Percentiles rank a stretch among this genome's conserved stretches.
Evolutionary conservation across 2,329 filamentous ascomycete species (phyloP).

Genomic region (Epichloe uncinata): DNA sequence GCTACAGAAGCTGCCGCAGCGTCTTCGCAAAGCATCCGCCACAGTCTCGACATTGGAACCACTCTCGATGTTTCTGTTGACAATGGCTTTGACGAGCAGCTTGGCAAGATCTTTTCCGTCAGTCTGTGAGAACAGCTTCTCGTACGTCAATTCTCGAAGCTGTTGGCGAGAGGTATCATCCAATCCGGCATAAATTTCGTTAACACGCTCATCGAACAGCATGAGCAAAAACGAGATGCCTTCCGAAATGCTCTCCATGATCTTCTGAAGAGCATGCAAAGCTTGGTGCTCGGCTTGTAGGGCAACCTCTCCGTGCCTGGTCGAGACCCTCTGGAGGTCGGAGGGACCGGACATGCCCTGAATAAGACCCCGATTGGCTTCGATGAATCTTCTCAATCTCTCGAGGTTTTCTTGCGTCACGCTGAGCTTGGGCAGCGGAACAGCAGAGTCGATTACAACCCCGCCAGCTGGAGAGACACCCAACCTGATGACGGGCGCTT

Average conservation of each 20-base stretch:
- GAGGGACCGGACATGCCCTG: slow-evolving; percentile 88
- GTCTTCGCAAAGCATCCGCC: slow-evolving; percentile 78
- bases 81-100: slow-evolving; percentile 90
- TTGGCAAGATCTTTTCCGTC: slow-evolving; percentile 83
- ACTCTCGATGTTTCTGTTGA: slow-evolving; percentile 93
- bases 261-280: slow-evolving; percentile 68
- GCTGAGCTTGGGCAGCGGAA: slow-evolving; percentile 55
- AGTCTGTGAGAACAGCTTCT: slow-evolving; percentile 68
- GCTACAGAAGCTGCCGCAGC: slow-evolving; percentile 95
- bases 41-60: slow-evolving; percentile 97
- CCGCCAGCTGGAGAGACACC: slow-evolving; percentile 40
- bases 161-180: slow-evolving; percentile 55
- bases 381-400: slow-evolving; percentile 67
- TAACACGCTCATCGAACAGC: slow-evolving; percentile 83
- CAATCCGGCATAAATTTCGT: slow-evolving; percentile 71
- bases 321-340: slow-evolving; percentile 62
- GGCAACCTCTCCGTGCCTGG: slow-evolving; percentile 80
- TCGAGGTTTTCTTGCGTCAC: slow-evolving; percentile 70
- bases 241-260: slow-evolving; percentile 86
- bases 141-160: slow-evolving; percentile 69
- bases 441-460: slow-evolving; percentile 50
- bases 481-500: slow-evolving; percentile 54
- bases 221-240: slow-evolving; percentile 94
- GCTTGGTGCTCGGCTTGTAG: slow-evolving; percentile 91
- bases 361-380: slow-evolving; percentile 79